These are phyloP conservation scores for Starmerella potacharoeniae DNA, from an alignment of 805 yeast genomes.

Conservation along the genomic window DNA sequence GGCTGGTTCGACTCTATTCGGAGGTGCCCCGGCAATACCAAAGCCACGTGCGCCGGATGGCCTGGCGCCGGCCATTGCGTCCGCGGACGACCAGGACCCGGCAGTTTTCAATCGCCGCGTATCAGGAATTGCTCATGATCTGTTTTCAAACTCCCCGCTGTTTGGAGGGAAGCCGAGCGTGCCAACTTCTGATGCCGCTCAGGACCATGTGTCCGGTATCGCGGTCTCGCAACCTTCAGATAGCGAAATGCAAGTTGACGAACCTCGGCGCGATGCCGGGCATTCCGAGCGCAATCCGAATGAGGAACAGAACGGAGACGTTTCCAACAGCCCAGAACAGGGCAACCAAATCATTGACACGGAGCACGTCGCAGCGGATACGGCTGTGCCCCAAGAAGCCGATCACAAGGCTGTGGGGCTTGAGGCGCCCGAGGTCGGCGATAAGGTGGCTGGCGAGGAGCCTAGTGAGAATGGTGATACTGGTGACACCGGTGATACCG, in stretches of 20 bases:
- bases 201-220: neutral
- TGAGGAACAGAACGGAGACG: too few relatives aligned
- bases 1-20: constrained; percentile 14
- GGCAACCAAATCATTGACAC: too few relatives aligned
- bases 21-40: constrained; percentile 12
- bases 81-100: neutral
- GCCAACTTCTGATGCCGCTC: too few relatives aligned
- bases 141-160: constrained; percentile 13
- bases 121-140: neutral
- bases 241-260: neutral
- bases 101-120: neutral
- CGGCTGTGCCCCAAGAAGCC: too few relatives aligned
- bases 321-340: too few relatives aligned
- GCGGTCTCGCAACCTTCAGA: neutral
- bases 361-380: too few relatives aligned
- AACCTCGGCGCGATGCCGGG: neutral
- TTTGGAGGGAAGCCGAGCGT: constrained; percentile 11
- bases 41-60: neutral
- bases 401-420: too few relatives aligned
- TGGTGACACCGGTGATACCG: too few relatives aligned
- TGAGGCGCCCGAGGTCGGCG: too few relatives aligned
- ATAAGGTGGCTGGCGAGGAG: too few relatives aligned
- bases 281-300: too few relatives aligned
- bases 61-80: neutral
- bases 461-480: too few relatives aligned